A percentile compares a stretch with the other conserved stretches of the same genome.
Conservation (phyloP, 2,329 filamentous ascomycete species). For the Exophiala sideris region DNA sequence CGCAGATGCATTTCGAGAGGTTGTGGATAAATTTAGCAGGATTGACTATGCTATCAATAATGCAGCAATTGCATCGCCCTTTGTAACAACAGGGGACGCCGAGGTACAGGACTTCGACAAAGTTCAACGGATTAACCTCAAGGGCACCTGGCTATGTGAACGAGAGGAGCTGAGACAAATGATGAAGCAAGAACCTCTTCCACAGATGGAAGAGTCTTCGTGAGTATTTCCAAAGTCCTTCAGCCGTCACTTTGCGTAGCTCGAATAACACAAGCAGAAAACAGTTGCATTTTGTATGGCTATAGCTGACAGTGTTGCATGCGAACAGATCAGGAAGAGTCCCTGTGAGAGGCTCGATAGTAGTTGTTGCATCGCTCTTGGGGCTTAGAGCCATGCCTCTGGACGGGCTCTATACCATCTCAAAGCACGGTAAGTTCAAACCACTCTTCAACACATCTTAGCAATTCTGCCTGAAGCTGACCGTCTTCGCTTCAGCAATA, state of each 20-base stretch:
- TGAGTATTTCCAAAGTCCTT: too few relatives aligned
- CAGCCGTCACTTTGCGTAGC: too few relatives aligned
- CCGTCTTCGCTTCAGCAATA: slow-evolving; percentile 22
- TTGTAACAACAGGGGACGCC: slow-evolving; percentile 47
- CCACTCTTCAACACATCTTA: not conserved
- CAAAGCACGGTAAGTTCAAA: slow-evolving; percentile 6
- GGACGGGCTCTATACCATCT: slow-evolving; percentile 36
- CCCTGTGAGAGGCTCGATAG: slow-evolving; percentile 46
- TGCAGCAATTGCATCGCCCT: slow-evolving; percentile 49
- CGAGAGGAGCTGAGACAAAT: slow-evolving; percentile 45
- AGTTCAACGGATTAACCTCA: slow-evolving; percentile 55
- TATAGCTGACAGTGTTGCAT: too few relatives aligned
- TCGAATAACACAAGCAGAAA: too few relatives aligned
- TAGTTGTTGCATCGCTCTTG: slow-evolving; percentile 54
- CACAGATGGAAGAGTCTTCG: too few relatives aligned
- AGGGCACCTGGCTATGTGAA: slow-evolving; percentile 48
- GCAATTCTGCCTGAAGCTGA: too few relatives aligned
- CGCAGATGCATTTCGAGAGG: not conserved
- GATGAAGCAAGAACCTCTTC: slow-evolving; percentile 40
- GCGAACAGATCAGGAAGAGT: slow-evolving; percentile 21
- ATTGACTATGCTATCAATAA: slow-evolving; percentile 58
- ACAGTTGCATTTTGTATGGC: too few relatives aligned
- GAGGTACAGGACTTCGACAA: slow-evolving; percentile 48
- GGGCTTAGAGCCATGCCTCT: slow-evolving; percentile 45
- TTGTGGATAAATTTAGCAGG: slow-evolving; percentile 37